Evolutionary conservation across 495 filamentous ascomycete species (phyloP).

Genomic region (Talaromyces nanjingensis): DNA sequence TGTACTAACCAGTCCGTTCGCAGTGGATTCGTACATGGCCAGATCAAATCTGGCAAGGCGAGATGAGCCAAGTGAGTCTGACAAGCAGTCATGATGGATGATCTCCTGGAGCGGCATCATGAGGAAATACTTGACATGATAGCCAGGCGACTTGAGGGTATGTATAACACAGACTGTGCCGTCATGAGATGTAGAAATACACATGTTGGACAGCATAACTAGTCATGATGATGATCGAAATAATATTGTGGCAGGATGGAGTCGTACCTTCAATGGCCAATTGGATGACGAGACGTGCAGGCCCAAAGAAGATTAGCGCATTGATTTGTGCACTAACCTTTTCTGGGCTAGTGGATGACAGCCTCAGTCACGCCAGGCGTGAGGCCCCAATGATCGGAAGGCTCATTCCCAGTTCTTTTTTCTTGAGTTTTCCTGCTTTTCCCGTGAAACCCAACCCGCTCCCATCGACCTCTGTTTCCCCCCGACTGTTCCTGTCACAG

Average conservation of each 20-base stretch:
- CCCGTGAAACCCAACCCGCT: constrained; percentile 4
- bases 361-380: neutral
- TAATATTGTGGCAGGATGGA: neutral
- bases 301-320: neutral
- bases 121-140: neutral
- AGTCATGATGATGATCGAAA: neutral
- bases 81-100: neutral
- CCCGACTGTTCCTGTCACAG: neutral
- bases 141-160: neutral
- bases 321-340: neutral
- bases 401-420: neutral
- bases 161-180: neutral
- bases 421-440: neutral
- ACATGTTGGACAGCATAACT: neutral
- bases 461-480: neutral
- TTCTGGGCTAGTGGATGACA: neutral
- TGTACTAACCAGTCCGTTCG: neutral
- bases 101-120: neutral
- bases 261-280: neutral
- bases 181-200: neutral
- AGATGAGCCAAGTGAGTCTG: neutral
- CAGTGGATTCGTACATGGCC: neutral
- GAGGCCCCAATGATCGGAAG: neutral
- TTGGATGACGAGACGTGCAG: neutral
- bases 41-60: neutral